Percentiles rank a stretch among this genome's conserved stretches.
These are phyloP conservation scores for Talaromyces stipitatus DNA, from an alignment of 495 filamentous ascomycete genomes.

Conservation along the genomic window DNA sequence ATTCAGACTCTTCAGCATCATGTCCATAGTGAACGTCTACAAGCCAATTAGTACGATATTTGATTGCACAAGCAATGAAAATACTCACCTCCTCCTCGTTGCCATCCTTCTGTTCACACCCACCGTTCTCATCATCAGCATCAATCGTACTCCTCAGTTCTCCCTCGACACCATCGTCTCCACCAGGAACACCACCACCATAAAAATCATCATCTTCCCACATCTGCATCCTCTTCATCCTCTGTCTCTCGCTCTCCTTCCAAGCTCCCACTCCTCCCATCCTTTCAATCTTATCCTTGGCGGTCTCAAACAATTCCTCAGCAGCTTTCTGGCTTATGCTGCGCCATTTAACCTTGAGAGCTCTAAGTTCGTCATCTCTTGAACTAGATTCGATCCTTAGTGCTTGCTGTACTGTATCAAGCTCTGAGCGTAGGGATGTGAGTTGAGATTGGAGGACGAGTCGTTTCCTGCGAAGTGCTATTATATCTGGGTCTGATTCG, in stretches of 20 bases:
- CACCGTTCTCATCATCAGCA: constrained; percentile 20
- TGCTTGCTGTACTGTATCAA: constrained; percentile 45
- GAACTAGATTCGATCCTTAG: constrained; percentile 35
- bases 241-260: constrained; percentile 23
- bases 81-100: constrained; percentile 32
- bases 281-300: constrained; percentile 31
- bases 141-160: constrained; percentile 1
- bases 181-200: neutral
- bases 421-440: constrained; percentile 23
- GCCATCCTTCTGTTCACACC: constrained; percentile 15
- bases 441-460: constrained; percentile 26
- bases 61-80: constrained; percentile 13
- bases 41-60: constrained; percentile 1
- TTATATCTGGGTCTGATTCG: constrained; percentile 8
- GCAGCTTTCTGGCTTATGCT: constrained; percentile 39
- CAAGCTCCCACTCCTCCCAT: constrained; percentile 54
- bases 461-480: constrained; percentile 26
- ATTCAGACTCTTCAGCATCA: constrained; percentile 62
- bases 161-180: neutral
- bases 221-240: constrained; percentile 4
- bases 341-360: constrained; percentile 42
- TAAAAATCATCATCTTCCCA: constrained; percentile 2
- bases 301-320: constrained; percentile 40
- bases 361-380: constrained; percentile 40
- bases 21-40: constrained; percentile 61